phyloP scores from a whole-genome alignment of 768 basidiomycete genomes.

The Phaffia tasmanica region DNA sequence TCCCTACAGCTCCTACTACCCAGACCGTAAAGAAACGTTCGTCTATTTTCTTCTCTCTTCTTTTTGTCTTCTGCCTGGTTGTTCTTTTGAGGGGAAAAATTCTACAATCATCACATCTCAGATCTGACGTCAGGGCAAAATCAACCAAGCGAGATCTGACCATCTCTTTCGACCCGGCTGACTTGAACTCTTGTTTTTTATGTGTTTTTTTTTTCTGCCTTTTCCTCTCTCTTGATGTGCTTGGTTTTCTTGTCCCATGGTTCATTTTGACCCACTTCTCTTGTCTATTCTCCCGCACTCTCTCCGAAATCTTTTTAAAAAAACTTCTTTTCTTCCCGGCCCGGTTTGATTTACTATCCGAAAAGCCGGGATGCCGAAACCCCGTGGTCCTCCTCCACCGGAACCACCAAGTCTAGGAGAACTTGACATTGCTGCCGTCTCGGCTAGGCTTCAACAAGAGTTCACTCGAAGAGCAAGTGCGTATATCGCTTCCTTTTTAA shows the following conservation, averaged over 20 bases:
- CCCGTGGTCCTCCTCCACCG: too few species aligned
- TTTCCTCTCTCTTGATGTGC: background rate
- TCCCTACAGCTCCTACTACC: too few species aligned
- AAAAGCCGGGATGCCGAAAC: too few species aligned
- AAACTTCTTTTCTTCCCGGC: too few species aligned
- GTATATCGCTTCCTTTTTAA: conserved; percentile 1
- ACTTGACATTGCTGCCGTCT: conserved; percentile 20
- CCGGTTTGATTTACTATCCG: too few species aligned
- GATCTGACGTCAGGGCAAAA: background rate
- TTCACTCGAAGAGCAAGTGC: conserved; percentile 16
- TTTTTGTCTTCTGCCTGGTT: background rate
- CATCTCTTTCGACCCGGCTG: background rate
- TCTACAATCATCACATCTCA: background rate
- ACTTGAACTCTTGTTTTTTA: background rate
- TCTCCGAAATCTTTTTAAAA: background rate
- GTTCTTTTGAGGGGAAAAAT: too few species aligned
- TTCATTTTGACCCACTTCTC: background rate
- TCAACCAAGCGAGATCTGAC: background rate
- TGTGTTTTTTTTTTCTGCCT: background rate
- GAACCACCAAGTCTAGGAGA: conserved; percentile 4
- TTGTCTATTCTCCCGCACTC: background rate
- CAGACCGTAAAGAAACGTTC: background rate
- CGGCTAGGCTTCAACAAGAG: conserved; percentile 19
- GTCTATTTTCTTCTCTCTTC: background rate
- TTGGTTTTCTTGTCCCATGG: background rate